These are phyloP conservation scores for Eremothecium gossypii DNA, from an alignment of 1,139 yeast genomes.

Conservation along the genomic window DNA sequence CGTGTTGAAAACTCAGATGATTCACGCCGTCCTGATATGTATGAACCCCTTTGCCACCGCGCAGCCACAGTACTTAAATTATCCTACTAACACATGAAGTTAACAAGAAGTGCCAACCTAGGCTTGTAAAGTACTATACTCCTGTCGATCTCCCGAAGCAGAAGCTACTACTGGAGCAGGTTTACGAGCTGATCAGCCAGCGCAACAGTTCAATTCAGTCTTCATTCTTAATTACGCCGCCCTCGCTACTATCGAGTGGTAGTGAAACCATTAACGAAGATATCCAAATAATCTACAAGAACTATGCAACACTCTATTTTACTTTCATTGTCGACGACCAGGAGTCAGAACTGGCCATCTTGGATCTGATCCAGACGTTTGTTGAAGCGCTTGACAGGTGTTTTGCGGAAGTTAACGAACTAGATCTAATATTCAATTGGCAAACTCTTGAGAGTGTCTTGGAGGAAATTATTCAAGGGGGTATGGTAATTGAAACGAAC, in stretches of 20 bases:
- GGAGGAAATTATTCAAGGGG: slow-evolving; percentile 92
- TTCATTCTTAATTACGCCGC: slow-evolving; percentile 26
- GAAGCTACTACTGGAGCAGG: slow-evolving; percentile 26
- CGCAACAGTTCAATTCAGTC: slow-evolving; percentile 26
- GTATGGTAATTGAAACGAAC: slow-evolving; percentile 96
- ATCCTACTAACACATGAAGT: slow-evolving; percentile 32
- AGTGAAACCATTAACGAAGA: slow-evolving; percentile 65
- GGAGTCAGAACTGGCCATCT: slow-evolving; percentile 86
- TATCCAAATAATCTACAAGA: slow-evolving; percentile 84
- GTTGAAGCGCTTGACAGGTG: slow-evolving; percentile 92
- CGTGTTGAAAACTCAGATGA: slow-evolving; percentile 40
- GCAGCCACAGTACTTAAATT: not conserved
- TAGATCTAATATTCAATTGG: slow-evolving; percentile 95
- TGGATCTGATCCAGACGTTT: slow-evolving; percentile 91
- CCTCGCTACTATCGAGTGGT: slow-evolving; percentile 55
- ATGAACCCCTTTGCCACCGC: slow-evolving; percentile 29
- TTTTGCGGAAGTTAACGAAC: slow-evolving; percentile 88
- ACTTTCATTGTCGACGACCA: slow-evolving; percentile 94
- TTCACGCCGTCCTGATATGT: slow-evolving; percentile 84
- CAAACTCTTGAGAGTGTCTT: slow-evolving; percentile 87
- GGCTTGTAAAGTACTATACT: slow-evolving; percentile 85
- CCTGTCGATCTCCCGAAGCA: slow-evolving; percentile 45
- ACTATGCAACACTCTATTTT: slow-evolving; percentile 89
- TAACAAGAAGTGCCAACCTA: slow-evolving; percentile 86
- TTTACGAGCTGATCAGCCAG: slow-evolving; percentile 26